Percentiles rank a stretch among this genome's conserved stretches.
Evolutionary conservation across 169 alveolate genomes (phyloP).

Genomic region (Eimeria nieschulzi): DNA sequence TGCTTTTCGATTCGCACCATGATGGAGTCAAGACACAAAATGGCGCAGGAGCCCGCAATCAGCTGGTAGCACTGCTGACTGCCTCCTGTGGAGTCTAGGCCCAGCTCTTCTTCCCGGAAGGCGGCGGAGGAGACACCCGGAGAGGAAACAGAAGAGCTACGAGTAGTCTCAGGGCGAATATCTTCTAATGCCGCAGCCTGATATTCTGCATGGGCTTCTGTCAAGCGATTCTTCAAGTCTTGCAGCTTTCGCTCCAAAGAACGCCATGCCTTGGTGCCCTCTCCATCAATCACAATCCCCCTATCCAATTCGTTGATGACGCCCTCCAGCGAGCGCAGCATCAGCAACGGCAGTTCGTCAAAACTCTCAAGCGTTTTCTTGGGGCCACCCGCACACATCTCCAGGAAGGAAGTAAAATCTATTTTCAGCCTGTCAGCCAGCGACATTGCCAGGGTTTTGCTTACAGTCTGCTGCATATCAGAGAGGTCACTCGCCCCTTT

Average conservation of each 20-base stretch:
- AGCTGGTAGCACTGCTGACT: conserved; percentile 68
- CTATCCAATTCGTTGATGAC: conserved; percentile 14
- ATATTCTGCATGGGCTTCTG: conserved; percentile 35
- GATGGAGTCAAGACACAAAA: conserved; percentile 56
- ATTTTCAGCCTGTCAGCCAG: conserved; percentile 31
- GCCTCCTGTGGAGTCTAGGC: conserved; percentile 19
- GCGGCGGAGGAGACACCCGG: conserved; percentile 15
- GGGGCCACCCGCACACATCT: background rate
- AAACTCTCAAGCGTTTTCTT: conserved; percentile 19
- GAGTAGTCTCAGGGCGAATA: conserved; percentile 2
- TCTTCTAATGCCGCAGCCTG: conserved; percentile 58
- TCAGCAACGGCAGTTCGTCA: conserved; percentile 43
- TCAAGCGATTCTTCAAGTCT: conserved; percentile 23
- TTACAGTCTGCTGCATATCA: conserved; percentile 25
- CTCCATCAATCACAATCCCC: conserved; percentile 10
- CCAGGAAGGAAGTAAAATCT: conserved; percentile 1
- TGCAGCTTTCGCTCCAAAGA: conserved; percentile 29
- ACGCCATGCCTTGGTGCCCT: conserved; percentile 26
- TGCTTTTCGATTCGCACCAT: conserved; percentile 6
- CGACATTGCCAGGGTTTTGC: conserved; percentile 28
- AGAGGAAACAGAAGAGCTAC: conserved; percentile 6
- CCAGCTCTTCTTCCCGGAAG: conserved; percentile 27
- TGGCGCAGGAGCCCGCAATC: conserved; percentile 60
- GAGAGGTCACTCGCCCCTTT: background rate
- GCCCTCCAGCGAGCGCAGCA: conserved; percentile 45